Conservation (phyloP, 495 filamentous ascomycete species). For the Hyaloscypha hepaticicola region DNA sequence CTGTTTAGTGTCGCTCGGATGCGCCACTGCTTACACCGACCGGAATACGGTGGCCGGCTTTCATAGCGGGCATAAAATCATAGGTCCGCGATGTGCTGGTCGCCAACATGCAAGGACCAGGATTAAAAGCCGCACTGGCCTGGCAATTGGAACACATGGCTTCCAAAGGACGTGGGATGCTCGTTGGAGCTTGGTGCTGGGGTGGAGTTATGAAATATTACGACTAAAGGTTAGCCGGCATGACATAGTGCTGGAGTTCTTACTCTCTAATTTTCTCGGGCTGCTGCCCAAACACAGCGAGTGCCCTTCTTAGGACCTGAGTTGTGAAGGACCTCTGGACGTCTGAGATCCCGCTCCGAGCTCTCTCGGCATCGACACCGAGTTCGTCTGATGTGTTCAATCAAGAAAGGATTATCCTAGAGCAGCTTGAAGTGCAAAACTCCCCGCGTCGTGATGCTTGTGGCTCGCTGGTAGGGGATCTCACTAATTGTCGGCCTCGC, state of each 20-base stretch:
- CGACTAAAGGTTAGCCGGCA: neutral
- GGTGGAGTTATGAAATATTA: neutral
- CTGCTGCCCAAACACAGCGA: neutral
- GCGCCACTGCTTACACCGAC: conserved; percentile 5
- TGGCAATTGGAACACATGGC: neutral
- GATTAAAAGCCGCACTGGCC: neutral
- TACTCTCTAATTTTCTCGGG: neutral
- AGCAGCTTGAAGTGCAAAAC: conserved; percentile 12
- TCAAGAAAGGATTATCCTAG: neutral
- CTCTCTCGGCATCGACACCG: neutral
- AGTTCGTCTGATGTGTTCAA: conserved; percentile 13
- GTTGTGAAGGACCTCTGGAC: neutral
- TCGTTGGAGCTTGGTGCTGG: neutral
- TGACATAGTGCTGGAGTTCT: neutral
- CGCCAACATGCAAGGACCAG: neutral
- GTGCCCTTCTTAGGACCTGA: neutral
- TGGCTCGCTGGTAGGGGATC: conserved; percentile 7
- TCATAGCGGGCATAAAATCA: conserved; percentile 11
- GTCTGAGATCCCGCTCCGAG: neutral
- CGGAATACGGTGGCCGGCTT: conserved; percentile 7
- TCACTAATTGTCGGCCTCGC: conserved; percentile 13
- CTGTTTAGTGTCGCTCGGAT: neutral
- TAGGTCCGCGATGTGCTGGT: neutral
- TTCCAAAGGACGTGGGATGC: neutral
- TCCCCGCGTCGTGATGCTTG: conserved; percentile 15